A percentile compares a stretch with the other conserved stretches of the same genome.
Evolutionary conservation across 106 monocot genomes (phyloP).

Genomic region (Dendrobium chrysotoxum): DNA sequence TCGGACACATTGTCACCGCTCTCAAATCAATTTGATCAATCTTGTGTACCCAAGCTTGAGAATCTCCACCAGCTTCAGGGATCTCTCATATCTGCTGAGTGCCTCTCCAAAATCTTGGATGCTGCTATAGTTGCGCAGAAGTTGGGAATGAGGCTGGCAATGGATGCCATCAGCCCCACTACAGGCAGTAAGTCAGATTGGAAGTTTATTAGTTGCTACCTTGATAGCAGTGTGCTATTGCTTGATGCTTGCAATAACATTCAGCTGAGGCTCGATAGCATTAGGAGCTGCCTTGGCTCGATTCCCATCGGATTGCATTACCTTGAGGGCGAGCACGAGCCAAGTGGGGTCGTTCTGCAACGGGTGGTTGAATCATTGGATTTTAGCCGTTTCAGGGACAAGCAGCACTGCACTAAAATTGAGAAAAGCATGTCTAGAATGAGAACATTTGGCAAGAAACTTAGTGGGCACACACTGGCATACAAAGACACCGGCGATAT

Average conservation of each 20-base stretch:
- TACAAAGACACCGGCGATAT: neutral
- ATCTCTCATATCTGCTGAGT: neutral
- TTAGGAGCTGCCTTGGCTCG: neutral
- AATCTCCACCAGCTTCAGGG: neutral
- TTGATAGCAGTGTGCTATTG: neutral
- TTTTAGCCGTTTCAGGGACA: neutral
- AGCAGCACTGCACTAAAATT: too few relatives aligned
- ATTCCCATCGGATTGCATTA: neutral
- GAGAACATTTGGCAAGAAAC: neutral
- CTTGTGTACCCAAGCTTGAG: neutral
- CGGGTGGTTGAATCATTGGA: neutral
- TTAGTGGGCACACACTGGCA: neutral
- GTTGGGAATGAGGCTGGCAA: neutral
- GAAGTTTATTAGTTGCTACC: neutral
- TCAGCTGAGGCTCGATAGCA: neutral
- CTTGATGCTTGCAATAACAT: neutral
- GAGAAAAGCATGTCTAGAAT: neutral
- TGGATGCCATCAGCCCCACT: neutral
- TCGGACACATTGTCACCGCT: neutral
- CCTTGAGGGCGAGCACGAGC: slow-evolving; percentile 1
- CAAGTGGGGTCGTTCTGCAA: neutral
- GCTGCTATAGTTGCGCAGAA: neutral
- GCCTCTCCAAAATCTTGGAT: neutral
- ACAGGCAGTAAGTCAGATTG: neutral
- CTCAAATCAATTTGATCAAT: neutral